Conservation (phyloP, 176 grass and related monocot genomes). For the Dendrocalamus sinicus region DNA sequence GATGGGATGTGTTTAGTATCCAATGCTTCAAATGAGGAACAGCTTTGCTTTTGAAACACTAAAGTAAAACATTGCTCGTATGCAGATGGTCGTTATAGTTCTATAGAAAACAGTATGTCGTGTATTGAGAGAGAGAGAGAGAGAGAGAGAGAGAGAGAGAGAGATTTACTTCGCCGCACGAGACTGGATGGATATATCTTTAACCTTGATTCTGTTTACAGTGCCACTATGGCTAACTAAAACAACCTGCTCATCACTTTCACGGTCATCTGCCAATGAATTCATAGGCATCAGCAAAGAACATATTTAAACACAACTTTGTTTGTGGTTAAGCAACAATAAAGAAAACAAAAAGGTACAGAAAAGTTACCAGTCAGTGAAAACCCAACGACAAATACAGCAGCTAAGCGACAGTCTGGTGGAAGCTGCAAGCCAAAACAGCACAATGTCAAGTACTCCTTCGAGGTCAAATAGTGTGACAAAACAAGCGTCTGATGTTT, state of each 20-base stretch:
- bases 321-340: neutral
- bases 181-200: conserved; percentile 78
- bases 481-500: neutral
- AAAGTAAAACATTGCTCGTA: neutral
- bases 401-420: conserved; percentile 69
- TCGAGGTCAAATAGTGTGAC: conserved; percentile 1
- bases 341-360: neutral
- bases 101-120: too few species aligned
- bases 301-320: neutral
- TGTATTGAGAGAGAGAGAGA: too few species aligned
- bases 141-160: neutral
- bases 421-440: conserved; percentile 66
- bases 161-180: conserved; percentile 57
- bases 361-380: conserved; percentile 67
- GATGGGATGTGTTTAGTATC: too few species aligned
- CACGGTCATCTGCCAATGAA: conserved; percentile 68
- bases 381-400: conserved; percentile 86
- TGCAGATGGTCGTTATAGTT: too few species aligned
- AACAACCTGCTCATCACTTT: conserved; percentile 90
- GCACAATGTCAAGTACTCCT: conserved; percentile 34
- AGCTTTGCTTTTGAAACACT: conserved; percentile 10
- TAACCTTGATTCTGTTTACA: conserved; percentile 91
- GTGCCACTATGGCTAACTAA: conserved; percentile 92
- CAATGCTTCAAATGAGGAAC: conserved; percentile 8
- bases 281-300: neutral